Conservation (phyloP, 352 stramenopile genomes). For the Globisporangium mamillatum region DNA sequence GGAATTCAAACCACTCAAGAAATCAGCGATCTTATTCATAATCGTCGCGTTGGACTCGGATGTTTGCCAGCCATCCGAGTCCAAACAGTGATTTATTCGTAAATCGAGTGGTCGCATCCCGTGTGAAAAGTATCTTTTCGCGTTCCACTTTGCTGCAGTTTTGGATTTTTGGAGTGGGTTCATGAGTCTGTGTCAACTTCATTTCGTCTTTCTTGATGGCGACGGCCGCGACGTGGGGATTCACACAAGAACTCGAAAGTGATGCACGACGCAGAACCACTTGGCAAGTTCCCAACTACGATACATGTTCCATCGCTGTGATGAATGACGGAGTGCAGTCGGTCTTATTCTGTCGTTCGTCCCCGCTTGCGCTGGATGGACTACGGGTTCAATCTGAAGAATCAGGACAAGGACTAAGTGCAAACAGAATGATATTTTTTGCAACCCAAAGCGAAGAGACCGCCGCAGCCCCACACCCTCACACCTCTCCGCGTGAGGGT, state of each 20-base stretch:
- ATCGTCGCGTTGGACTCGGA: too few species aligned
- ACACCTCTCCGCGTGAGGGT: not conserved
- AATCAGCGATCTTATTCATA: too few species aligned
- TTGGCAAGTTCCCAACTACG: not conserved
- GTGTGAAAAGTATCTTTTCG: not conserved
- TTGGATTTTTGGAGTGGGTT: not conserved
- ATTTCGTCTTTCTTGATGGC: not conserved
- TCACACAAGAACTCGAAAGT: not conserved
- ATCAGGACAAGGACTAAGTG: not conserved
- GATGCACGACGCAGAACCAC: not conserved
- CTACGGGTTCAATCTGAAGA: not conserved
- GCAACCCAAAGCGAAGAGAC: not conserved
- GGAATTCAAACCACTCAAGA: too few species aligned
- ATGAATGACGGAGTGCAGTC: not conserved
- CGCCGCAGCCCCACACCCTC: not conserved
- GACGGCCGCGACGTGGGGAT: not conserved
- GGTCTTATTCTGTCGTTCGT: not conserved
- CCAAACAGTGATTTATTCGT: too few species aligned
- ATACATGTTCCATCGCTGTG: not conserved
- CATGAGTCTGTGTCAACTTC: not conserved
- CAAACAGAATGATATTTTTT: not conserved
- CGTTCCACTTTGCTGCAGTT: not conserved
- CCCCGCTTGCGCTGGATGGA: not conserved
- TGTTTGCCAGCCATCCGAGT: too few species aligned
- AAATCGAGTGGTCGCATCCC: too few species aligned